These are phyloP conservation scores for Protomyces inouyei DNA, from an alignment of 1,139 yeast genomes.

Conservation along the genomic window DNA sequence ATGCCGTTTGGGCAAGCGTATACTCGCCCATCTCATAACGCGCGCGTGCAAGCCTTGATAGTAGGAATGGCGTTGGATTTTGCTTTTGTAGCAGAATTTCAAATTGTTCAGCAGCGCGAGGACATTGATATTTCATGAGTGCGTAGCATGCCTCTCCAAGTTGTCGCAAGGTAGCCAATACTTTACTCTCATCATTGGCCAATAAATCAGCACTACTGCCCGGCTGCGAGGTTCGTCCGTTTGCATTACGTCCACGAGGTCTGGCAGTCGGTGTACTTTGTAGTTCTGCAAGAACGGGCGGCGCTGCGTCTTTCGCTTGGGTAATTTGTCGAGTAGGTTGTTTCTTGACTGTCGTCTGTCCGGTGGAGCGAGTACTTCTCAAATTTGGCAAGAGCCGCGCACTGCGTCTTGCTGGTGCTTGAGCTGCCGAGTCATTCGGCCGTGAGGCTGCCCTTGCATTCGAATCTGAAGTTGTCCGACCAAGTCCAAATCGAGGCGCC, in stretches of 20 bases:
- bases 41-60: constrained; percentile 69
- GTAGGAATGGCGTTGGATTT: constrained; percentile 77
- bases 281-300: background rate
- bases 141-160: constrained; percentile 66
- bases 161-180: constrained; percentile 52
- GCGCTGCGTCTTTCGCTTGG: background rate
- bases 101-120: constrained; percentile 68
- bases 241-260: background rate
- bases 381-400: background rate
- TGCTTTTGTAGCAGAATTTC: constrained; percentile 61
- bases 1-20: constrained; percentile 64
- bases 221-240: background rate
- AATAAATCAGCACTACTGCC: background rate
- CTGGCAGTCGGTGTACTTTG: background rate
- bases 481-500: constrained; percentile 14
- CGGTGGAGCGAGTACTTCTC: background rate
- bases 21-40: constrained; percentile 88
- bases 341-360: background rate
- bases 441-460: background rate
- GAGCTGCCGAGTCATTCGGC: background rate
- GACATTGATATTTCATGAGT: constrained; percentile 67
- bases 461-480: constrained; percentile 6
- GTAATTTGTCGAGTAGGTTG: background rate
- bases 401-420: background rate
- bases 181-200: constrained; percentile 44